phyloP scores from a whole-genome alignment of 73 alveolate species.

The Uronychia binucleata region DNA sequence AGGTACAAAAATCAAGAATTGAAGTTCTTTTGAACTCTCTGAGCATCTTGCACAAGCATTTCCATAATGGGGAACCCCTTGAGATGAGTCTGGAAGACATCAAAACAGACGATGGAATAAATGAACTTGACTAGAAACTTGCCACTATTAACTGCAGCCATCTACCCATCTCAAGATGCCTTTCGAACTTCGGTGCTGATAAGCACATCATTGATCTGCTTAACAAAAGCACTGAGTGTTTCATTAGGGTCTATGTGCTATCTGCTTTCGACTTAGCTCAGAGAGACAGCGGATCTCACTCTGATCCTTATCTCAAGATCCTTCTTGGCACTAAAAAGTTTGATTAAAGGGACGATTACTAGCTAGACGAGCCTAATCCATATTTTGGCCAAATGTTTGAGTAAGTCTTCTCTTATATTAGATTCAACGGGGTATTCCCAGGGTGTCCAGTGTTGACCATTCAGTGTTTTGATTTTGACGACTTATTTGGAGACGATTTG shows the following conservation, averaged over 20 bases:
- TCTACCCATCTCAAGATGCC: slow-evolving; percentile 27
- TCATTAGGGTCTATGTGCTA: slow-evolving; percentile 87
- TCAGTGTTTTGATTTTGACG: slow-evolving; percentile 71
- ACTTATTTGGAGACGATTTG: slow-evolving; percentile 69
- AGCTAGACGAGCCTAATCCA: slow-evolving; percentile 86
- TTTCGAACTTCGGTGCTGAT: slow-evolving; percentile 36
- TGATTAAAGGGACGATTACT: slow-evolving; percentile 76
- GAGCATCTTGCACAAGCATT: not conserved
- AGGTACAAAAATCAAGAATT: slow-evolving; percentile 24
- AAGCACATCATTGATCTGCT: slow-evolving; percentile 51
- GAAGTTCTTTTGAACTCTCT: slow-evolving; percentile 21
- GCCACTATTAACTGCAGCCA: slow-evolving; percentile 20
- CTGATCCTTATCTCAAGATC: slow-evolving; percentile 96
- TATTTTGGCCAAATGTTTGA: slow-evolving; percentile 87
- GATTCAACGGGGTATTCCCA: slow-evolving; percentile 66
- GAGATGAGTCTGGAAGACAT: slow-evolving; percentile 32
- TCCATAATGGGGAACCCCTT: slow-evolving; percentile 21
- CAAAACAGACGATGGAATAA: slow-evolving; percentile 51
- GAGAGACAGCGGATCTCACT: slow-evolving; percentile 87
- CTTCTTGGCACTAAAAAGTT: slow-evolving; percentile 76
- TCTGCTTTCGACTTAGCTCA: slow-evolving; percentile 86
- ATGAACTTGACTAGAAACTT: slow-evolving; percentile 14
- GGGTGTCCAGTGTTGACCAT: slow-evolving; percentile 65
- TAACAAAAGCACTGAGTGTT: slow-evolving; percentile 55
- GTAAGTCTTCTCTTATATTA: too few relatives aligned